Evolutionary conservation across 441 rosid species (phyloP).

Genomic region (Capsella rubella): DNA sequence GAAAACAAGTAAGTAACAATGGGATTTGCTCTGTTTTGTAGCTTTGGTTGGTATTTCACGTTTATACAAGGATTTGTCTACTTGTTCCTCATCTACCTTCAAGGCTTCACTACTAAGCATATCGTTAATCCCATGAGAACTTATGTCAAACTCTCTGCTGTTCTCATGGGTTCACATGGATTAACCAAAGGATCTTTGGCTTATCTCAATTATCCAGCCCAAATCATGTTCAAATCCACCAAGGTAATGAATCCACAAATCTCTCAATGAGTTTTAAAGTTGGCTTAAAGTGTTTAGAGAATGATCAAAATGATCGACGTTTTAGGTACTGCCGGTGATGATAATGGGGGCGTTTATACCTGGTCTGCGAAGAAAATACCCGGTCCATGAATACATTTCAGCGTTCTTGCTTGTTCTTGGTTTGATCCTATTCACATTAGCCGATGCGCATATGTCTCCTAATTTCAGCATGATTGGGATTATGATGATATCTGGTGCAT

Average conservation of each 20-base stretch:
- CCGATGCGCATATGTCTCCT: constrained; percentile 89
- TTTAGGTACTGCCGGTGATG: constrained; percentile 92
- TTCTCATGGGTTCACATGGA: constrained; percentile 95
- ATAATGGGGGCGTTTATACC: constrained; percentile 92
- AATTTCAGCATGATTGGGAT: constrained; percentile 82
- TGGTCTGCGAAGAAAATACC: constrained; percentile 78
- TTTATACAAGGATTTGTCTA: constrained; percentile 89
- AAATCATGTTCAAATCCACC: constrained; percentile 95
- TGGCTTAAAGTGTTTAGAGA: not conserved
- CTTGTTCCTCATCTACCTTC: constrained; percentile 70
- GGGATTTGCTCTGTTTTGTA: constrained; percentile 38
- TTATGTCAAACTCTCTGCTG: constrained; percentile 89
- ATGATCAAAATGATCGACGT: constrained; percentile 16
- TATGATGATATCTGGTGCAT: constrained; percentile 78
- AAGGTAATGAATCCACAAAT: constrained; percentile 52
- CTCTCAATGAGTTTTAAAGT: constrained; percentile 12
- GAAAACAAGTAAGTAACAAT: not conserved
- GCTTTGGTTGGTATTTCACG: constrained; percentile 97
- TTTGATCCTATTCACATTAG: constrained; percentile 83
- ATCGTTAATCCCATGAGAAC: constrained; percentile 96
- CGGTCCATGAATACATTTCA: constrained; percentile 72
- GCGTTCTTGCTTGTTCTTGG: constrained; percentile 78
- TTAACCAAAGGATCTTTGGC: constrained; percentile 93
- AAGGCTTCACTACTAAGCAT: constrained; percentile 82
- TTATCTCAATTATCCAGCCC: constrained; percentile 94